Percentiles rank a stretch among this genome's conserved stretches.
phyloP scores from a whole-genome alignment of 441 rosid genomes.

The Gossypium schwendimanii region DNA sequence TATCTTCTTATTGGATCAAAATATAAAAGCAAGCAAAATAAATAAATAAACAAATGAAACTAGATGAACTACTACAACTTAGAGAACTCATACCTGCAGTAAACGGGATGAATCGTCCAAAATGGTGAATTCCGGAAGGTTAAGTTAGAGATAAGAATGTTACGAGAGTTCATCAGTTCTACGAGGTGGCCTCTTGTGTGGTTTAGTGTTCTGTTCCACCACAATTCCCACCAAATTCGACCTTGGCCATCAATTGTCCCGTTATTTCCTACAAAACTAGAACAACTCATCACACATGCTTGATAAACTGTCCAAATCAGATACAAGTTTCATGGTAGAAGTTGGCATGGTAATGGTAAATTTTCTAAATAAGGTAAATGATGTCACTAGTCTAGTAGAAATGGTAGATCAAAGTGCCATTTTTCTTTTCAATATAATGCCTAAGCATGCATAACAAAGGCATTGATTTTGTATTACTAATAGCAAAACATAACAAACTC shows the following conservation, averaged over 20 bases:
- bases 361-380: not conserved
- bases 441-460: not conserved
- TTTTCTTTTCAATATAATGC: not conserved
- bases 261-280: slow-evolving; percentile 52
- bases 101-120: slow-evolving; percentile 91
- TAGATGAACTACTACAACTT: not conserved
- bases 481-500: not conserved
- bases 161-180: slow-evolving; percentile 70
- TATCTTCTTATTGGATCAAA: not conserved
- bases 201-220: slow-evolving; percentile 85
- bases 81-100: slow-evolving; percentile 57
- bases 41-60: slow-evolving; percentile 6
- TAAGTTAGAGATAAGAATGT: slow-evolving; percentile 73
- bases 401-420: not conserved
- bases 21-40: not conserved
- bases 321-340: not conserved
- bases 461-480: not conserved
- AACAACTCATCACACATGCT: not conserved
- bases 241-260: slow-evolving; percentile 95
- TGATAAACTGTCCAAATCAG: not conserved
- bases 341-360: not conserved
- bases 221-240: slow-evolving; percentile 92
- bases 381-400: not conserved
- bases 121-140: slow-evolving; percentile 81
- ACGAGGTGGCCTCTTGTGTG: slow-evolving; percentile 89